These are phyloP conservation scores for Chrysanthemum makinoi DNA, from an alignment of 129 eudicot genomes.

Conservation along the genomic window DNA sequence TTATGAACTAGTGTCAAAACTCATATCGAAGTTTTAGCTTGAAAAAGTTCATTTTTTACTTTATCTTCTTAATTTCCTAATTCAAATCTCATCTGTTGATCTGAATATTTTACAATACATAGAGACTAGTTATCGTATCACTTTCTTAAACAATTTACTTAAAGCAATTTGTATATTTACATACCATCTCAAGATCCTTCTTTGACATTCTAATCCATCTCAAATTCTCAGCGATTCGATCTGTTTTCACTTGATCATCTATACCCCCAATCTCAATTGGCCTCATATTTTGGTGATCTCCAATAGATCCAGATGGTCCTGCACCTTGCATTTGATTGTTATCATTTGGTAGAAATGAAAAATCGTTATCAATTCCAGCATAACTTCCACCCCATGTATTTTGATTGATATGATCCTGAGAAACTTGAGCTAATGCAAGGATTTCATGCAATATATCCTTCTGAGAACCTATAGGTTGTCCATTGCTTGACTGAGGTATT, in stretches of 20 bases:
- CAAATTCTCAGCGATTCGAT: conserved; percentile 58
- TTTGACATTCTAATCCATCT: conserved; percentile 83
- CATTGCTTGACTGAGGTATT: conserved; percentile 40
- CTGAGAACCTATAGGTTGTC: conserved; percentile 29
- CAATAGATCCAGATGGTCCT: conserved; percentile 32
- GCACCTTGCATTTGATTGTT: conserved; percentile 40
- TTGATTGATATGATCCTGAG: conserved; percentile 58
- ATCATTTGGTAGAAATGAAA: conserved; percentile 43
- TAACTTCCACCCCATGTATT: conserved; percentile 54
- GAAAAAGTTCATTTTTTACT: background rate
- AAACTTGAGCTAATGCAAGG: conserved; percentile 73
- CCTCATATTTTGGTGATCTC: conserved; percentile 33
- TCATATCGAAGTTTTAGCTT: too few species aligned
- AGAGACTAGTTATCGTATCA: too few species aligned
- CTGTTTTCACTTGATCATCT: conserved; percentile 44
- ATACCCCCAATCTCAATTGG: conserved; percentile 44
- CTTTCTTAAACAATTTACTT: background rate
- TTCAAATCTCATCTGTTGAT: background rate
- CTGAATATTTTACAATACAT: background rate
- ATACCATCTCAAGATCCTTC: conserved; percentile 70
- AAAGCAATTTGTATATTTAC: background rate
- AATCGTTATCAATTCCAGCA: conserved; percentile 38
- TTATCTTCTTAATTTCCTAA: background rate
- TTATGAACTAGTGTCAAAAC: too few species aligned
- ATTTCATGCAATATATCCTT: conserved; percentile 62